Percentiles rank a stretch among this genome's conserved stretches.
Conservation (phyloP, 331 rosid genomes). For the Quercus lobata region DNA sequence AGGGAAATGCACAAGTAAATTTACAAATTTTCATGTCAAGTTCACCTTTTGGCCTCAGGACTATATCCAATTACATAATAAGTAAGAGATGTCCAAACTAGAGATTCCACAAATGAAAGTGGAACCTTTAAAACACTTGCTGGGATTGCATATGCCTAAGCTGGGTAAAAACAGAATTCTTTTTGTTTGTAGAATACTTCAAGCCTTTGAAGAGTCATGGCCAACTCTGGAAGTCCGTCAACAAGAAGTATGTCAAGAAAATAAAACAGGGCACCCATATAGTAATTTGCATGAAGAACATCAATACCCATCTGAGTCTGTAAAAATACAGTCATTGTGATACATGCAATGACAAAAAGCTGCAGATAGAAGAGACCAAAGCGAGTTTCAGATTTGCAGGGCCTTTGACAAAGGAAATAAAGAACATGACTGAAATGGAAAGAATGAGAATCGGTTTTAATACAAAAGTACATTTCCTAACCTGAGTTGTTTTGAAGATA, state of each 20-base stretch:
- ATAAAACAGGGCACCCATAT: slow-evolving; percentile 55
- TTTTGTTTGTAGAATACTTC: slow-evolving; percentile 53
- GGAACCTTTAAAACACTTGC: slow-evolving; percentile 50
- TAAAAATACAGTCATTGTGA: slow-evolving; percentile 60
- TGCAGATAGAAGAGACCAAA: slow-evolving; percentile 21
- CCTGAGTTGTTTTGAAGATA: slow-evolving; percentile 59
- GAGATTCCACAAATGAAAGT: slow-evolving; percentile 47
- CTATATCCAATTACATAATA: slow-evolving; percentile 68
- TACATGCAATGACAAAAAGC: slow-evolving; percentile 41
- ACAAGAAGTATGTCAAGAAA: slow-evolving; percentile 42
- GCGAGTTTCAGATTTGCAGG: not conserved
- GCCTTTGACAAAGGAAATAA: not conserved
- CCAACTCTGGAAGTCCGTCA: slow-evolving; percentile 53
- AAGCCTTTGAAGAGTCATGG: slow-evolving; percentile 56
- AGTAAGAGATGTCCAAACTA: slow-evolving; percentile 62
- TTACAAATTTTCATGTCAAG: not conserved
- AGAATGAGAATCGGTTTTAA: not conserved
- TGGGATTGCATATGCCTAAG: slow-evolving; percentile 70
- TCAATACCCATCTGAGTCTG: slow-evolving; percentile 46
- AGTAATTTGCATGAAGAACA: slow-evolving; percentile 36
- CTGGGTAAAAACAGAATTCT: slow-evolving; percentile 48
- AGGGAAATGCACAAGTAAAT: not conserved
- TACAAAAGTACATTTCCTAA: not conserved
- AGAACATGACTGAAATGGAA: not conserved
- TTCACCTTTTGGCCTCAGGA: slow-evolving; percentile 53